Conservation (phyloP, 1,139 yeast genomes). For the Nematodospora anomalae region DNA sequence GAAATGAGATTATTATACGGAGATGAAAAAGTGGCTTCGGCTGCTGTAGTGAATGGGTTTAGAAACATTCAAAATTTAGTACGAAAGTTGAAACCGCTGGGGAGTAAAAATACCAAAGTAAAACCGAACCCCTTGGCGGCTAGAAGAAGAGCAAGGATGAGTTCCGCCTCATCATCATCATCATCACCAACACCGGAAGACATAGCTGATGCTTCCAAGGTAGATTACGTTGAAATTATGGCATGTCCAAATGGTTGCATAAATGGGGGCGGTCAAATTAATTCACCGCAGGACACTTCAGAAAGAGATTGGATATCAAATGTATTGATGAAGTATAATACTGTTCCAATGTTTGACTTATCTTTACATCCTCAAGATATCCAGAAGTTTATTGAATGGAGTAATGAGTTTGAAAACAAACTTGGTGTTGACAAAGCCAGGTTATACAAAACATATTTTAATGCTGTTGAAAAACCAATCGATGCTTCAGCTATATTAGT, state of each 20-base stretch:
- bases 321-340: conserved; percentile 30
- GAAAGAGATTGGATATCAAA: conserved; percentile 46
- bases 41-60: conserved; percentile 87
- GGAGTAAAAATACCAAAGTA: conserved; percentile 15
- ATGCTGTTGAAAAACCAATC: conserved; percentile 50
- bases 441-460: conserved; percentile 47
- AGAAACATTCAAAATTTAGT: conserved; percentile 92
- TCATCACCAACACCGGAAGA: conserved; percentile 28
- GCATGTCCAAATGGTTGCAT: conserved; percentile 98
- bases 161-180: conserved; percentile 20
- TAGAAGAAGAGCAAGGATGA: conserved; percentile 39
- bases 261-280: conserved; percentile 93
- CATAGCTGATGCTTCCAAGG: conserved; percentile 59
- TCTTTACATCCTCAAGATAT: conserved; percentile 15
- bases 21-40: conserved; percentile 50
- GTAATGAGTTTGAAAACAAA: conserved; percentile 31
- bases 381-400: conserved; percentile 28
- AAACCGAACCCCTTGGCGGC: conserved; percentile 43
- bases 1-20: conserved; percentile 57
- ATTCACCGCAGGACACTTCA: conserved; percentile 37
- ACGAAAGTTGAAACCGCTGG: conserved; percentile 63
- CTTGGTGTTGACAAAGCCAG: conserved; percentile 35
- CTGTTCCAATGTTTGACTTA: conserved; percentile 25
- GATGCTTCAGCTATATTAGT: conserved; percentile 46
- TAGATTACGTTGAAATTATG: conserved; percentile 92